Conservation (phyloP, 2,329 filamentous ascomycete species). For the Beauveria rudraprayagi region DNA sequence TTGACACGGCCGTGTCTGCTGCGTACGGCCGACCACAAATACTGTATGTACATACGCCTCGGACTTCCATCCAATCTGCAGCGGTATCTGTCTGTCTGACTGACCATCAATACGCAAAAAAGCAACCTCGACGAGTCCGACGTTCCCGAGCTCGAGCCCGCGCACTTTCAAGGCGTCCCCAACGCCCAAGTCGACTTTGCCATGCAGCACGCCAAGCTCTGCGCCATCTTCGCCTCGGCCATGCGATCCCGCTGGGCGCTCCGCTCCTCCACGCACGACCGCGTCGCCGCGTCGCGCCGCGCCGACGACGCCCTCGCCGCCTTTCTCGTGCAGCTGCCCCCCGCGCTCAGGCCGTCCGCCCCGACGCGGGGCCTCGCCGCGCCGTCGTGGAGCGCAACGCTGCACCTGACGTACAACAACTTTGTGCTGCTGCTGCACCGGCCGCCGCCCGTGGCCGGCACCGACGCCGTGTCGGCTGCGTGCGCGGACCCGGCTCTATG, state of each 20-base stretch:
- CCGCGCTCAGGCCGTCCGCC: conserved; percentile 19
- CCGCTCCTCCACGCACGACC: neutral
- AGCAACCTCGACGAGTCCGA: conserved; percentile 43
- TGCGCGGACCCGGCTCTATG: conserved; percentile 19
- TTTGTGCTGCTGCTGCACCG: conserved; percentile 28
- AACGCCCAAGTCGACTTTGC: conserved; percentile 34
- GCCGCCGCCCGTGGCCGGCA: conserved; percentile 15
- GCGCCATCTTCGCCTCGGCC: conserved; percentile 38
- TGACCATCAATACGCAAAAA: neutral
- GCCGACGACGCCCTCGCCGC: conserved; percentile 25
- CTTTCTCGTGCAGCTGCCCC: conserved; percentile 22
- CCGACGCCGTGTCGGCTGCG: neutral
- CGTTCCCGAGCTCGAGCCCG: conserved; percentile 33
- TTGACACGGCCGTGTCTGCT: conserved; percentile 28
- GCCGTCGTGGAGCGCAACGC: conserved; percentile 22
- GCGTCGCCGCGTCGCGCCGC: conserved; percentile 20
- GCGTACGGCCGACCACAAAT: conserved; percentile 43
- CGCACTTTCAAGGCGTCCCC: conserved; percentile 35
- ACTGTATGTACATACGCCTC: conserved; percentile 25
- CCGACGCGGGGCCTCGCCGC: conserved; percentile 14
- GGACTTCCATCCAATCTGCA: too few species aligned
- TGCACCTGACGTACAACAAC: conserved; percentile 28
- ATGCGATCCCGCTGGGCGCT: conserved; percentile 21
- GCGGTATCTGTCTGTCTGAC: too few species aligned
- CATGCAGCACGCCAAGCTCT: conserved; percentile 41